Percentiles rank a stretch among this genome's conserved stretches.
These are phyloP conservation scores for Fusarium newnesense DNA, from an alignment of 2,329 filamentous ascomycete species.

Conservation along the genomic window DNA sequence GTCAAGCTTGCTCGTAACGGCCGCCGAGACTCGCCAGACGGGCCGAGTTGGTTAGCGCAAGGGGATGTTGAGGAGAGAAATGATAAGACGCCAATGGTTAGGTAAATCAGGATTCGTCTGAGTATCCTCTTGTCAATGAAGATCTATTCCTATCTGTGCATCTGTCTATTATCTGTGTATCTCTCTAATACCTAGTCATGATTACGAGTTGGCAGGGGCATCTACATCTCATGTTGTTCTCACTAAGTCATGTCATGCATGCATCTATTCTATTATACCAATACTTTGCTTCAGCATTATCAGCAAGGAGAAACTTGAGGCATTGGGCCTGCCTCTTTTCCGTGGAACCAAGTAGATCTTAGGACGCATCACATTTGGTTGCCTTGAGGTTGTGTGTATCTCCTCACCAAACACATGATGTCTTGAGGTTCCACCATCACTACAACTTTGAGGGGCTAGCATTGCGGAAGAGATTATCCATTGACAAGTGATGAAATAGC, in stretches of 20 bases:
- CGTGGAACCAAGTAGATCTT: neutral
- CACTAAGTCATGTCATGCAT: neutral
- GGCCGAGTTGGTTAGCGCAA: constrained; percentile 30
- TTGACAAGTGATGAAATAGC: neutral
- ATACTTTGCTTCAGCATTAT: neutral
- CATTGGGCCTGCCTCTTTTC: neutral
- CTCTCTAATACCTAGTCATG: too few relatives aligned
- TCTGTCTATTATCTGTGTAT: neutral
- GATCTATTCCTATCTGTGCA: neutral
- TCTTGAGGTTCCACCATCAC: constrained; percentile 9
- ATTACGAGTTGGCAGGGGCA: neutral
- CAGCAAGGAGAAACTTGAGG: neutral
- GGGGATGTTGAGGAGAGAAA: constrained; percentile 9
- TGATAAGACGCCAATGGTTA: constrained; percentile 9
- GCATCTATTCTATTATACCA: neutral
- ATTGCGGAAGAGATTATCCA: neutral
- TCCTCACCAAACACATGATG: neutral
- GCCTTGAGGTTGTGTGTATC: neutral
- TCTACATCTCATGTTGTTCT: constrained; percentile 2
- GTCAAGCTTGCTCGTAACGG: constrained; percentile 28
- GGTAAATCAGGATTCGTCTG: constrained; percentile 17
- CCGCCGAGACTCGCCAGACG: constrained; percentile 32
- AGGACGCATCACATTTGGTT: neutral
- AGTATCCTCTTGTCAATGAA: neutral
- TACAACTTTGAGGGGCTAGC: constrained; percentile 4